Percentiles rank a stretch among this genome's conserved stretches.
Evolutionary conservation across 345 rosid species (phyloP).

Genomic region (Luvunga scandens): DNA sequence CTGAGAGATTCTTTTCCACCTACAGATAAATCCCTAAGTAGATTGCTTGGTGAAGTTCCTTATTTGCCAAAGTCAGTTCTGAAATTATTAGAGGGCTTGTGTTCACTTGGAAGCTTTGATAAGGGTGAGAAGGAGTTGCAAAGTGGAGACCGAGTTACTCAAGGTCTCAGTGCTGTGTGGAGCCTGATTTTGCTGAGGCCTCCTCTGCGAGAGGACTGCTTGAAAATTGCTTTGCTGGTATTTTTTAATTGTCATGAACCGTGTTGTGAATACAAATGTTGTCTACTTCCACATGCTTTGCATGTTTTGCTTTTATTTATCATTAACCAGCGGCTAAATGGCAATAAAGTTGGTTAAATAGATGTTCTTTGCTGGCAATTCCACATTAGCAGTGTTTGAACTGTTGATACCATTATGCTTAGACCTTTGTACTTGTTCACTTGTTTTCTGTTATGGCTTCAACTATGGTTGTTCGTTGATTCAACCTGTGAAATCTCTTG

Average conservation of each 20-base stretch:
- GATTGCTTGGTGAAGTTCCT: constrained; percentile 94
- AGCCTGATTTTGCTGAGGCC: constrained; percentile 84
- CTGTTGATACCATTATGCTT: neutral
- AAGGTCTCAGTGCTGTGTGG: constrained; percentile 97
- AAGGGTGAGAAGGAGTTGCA: constrained; percentile 62
- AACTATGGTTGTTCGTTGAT: neutral
- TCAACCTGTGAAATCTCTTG: neutral
- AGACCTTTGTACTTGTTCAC: neutral
- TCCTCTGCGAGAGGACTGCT: constrained; percentile 75
- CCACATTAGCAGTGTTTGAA: neutral
- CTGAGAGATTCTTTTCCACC: constrained; percentile 95
- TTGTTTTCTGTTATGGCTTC: neutral
- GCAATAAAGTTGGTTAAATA: neutral
- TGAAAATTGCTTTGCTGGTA: constrained; percentile 96
- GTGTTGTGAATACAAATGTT: neutral
- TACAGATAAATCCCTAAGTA: constrained; percentile 92
- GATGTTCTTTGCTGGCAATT: constrained; percentile 2
- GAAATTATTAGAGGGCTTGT: constrained; percentile 75
- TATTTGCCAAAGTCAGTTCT: constrained; percentile 76
- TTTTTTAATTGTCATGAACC: constrained; percentile 10
- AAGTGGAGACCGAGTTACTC: constrained; percentile 91
- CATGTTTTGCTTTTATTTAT: neutral
- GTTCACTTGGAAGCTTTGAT: constrained; percentile 67
- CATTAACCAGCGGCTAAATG: neutral
- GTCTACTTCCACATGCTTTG: neutral